Conservation (phyloP, 495 filamentous ascomycete genomes). For the Glonium stellatum region DNA sequence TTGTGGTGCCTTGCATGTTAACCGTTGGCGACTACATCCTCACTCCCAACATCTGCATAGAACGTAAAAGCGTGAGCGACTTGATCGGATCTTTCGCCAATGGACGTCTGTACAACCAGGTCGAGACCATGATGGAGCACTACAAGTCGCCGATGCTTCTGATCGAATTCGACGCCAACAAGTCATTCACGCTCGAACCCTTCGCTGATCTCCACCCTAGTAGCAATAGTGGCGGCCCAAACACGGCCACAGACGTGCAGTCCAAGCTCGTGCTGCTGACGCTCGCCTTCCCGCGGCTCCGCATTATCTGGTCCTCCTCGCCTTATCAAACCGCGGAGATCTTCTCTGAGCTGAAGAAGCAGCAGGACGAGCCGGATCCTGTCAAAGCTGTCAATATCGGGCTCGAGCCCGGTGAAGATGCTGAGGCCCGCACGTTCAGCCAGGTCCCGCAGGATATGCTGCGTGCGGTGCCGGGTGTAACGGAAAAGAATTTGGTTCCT, state of each 20-base stretch:
- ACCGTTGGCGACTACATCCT: slow-evolving; percentile 97
- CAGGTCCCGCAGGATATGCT: slow-evolving; percentile 81
- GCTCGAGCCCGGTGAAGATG: slow-evolving; percentile 57
- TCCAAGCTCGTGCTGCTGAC: slow-evolving; percentile 88
- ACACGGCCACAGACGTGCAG: slow-evolving; percentile 64
- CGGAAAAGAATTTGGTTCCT: slow-evolving; percentile 61
- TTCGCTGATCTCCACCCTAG: slow-evolving; percentile 66
- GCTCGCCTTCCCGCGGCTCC: slow-evolving; percentile 80
- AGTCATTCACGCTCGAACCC: slow-evolving; percentile 91
- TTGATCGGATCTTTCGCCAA: slow-evolving; percentile 85
- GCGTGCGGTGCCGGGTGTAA: slow-evolving; percentile 77
- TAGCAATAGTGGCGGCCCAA: slow-evolving; percentile 50
- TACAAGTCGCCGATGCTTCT: slow-evolving; percentile 88
- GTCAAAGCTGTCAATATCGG: slow-evolving; percentile 77
- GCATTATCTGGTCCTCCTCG: slow-evolving; percentile 86
- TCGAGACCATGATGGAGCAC: slow-evolving; percentile 87
- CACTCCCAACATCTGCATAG: slow-evolving; percentile 81
- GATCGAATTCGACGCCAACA: slow-evolving; percentile 97
- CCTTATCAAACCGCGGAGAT: slow-evolving; percentile 98
- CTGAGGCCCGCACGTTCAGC: slow-evolving; percentile 54
- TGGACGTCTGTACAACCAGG: slow-evolving; percentile 85
- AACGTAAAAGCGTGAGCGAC: slow-evolving; percentile 88
- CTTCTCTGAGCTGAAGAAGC: slow-evolving; percentile 85
- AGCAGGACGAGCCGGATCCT: slow-evolving; percentile 83
- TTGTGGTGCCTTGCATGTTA: slow-evolving; percentile 85